Conservation (phyloP, 257 asterid species). For the Fraxinus cuspidata region DNA sequence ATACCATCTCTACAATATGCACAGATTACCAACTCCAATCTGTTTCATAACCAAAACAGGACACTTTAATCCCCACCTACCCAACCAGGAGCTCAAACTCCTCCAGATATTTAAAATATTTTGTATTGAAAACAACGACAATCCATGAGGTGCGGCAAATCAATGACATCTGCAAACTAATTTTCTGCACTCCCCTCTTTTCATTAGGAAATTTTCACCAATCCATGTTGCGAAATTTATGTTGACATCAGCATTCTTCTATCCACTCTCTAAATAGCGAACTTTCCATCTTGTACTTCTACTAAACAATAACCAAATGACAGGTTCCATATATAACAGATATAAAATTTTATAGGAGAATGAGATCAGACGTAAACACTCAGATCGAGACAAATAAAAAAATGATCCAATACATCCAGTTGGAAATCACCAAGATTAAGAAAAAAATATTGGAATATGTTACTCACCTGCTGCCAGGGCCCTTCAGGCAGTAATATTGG, state of each 20-base stretch:
- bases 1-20: neutral
- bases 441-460: neutral
- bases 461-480: conserved; percentile 75
- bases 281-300: neutral
- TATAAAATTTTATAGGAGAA: neutral
- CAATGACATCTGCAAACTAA: neutral
- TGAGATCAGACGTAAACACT: neutral
- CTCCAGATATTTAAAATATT: neutral
- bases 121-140: no score
- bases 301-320: neutral
- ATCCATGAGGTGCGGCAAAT: no score
- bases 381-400: neutral
- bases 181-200: neutral
- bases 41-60: conserved; percentile 17
- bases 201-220: neutral
- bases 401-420: neutral
- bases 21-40: conserved; percentile 3
- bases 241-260: neutral
- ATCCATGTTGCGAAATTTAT: neutral
- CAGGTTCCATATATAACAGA: neutral
- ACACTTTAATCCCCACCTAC: neutral
- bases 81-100: neutral
- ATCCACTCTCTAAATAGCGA: neutral
- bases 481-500: conserved; percentile 87
- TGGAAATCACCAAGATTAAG: neutral